A percentile compares a stretch with the other conserved stretches of the same genome.
phyloP scores from a whole-genome alignment of 345 rosid genomes.

The Rhizophora mangle region DNA sequence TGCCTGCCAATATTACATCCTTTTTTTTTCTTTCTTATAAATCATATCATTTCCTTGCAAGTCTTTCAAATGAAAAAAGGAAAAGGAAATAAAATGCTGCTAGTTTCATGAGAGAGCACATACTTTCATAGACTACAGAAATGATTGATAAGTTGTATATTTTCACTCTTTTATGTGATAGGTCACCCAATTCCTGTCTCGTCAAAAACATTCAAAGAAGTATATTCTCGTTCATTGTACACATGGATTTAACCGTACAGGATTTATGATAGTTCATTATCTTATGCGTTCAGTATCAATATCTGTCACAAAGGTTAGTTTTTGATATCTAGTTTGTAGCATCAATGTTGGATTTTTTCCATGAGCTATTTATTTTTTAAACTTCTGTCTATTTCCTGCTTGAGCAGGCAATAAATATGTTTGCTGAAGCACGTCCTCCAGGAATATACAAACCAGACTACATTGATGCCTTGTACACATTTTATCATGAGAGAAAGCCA shows the following conservation, averaged over 20 bases:
- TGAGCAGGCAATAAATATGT: conserved; percentile 69
- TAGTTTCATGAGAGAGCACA: too few relatives aligned
- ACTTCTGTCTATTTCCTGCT: conserved; percentile 19
- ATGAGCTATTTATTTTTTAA: not conserved
- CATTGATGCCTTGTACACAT: conserved; percentile 72
- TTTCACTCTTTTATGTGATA: conserved; percentile 23
- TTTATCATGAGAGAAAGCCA: conserved; percentile 91
- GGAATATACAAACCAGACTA: conserved; percentile 95
- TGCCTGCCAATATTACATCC: too few relatives aligned
- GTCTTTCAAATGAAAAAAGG: too few relatives aligned
- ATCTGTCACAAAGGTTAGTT: conserved; percentile 77
- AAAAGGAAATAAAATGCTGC: too few relatives aligned
- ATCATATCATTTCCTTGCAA: too few relatives aligned
- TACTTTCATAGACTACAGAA: too few relatives aligned
- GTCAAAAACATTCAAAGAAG: conserved; percentile 77
- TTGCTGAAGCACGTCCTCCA: conserved; percentile 92
- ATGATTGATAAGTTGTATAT: not conserved
- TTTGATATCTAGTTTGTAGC: conserved; percentile 1
- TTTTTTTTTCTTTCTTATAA: too few relatives aligned
- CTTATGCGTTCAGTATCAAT: conserved; percentile 76
- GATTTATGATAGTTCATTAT: conserved; percentile 92
- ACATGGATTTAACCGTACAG: conserved; percentile 97
- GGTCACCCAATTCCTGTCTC: conserved; percentile 70
- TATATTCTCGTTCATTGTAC: conserved; percentile 94
- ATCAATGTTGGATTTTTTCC: conserved; percentile 7